Percentiles rank a stretch among this genome's conserved stretches.
Evolutionary conservation across 768 basidiomycete genomes (phyloP).

Genomic region (Lepiota venenata): DNA sequence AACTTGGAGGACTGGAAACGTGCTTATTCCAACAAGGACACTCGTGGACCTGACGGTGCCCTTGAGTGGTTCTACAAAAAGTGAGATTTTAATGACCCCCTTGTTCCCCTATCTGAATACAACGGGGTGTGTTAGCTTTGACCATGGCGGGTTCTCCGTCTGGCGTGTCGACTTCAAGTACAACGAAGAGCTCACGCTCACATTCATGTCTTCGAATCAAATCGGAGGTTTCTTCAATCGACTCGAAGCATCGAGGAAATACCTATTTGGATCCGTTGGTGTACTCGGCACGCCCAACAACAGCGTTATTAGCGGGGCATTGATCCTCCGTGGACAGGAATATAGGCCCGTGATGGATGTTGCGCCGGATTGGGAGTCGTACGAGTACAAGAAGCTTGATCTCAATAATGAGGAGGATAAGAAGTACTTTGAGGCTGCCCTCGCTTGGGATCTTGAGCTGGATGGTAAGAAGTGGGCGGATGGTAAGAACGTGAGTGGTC

Average conservation of each 20-base stretch:
- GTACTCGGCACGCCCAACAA: constrained; percentile 82
- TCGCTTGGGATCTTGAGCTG: constrained; percentile 91
- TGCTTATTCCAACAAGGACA: constrained; percentile 98
- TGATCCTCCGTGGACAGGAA: constrained; percentile 84
- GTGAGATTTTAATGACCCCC: no score
- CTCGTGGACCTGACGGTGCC: constrained; percentile 74
- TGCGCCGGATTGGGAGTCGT: constrained; percentile 93
- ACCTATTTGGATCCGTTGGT: constrained; percentile 90
- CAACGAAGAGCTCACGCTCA: constrained; percentile 87
- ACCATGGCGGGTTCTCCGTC: constrained; percentile 83
- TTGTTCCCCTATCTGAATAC: no score
- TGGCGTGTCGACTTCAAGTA: constrained; percentile 98
- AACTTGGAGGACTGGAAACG: constrained; percentile 98
- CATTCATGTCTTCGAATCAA: constrained; percentile 95
- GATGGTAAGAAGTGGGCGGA: constrained; percentile 90
- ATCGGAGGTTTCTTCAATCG: constrained; percentile 97
- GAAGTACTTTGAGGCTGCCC: constrained; percentile 86
- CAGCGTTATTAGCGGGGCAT: constrained; percentile 75
- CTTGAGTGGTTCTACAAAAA: constrained; percentile 97
- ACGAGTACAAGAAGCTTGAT: constrained; percentile 76
- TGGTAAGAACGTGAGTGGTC: constrained; percentile 76
- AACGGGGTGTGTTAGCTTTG: constrained; percentile 53
- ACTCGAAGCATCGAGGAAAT: constrained; percentile 94
- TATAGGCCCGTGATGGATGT: constrained; percentile 65
- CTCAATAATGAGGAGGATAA: constrained; percentile 72